Evolutionary conservation across 345 rosid species (phyloP).

Genomic region (Arabis alpina): DNA sequence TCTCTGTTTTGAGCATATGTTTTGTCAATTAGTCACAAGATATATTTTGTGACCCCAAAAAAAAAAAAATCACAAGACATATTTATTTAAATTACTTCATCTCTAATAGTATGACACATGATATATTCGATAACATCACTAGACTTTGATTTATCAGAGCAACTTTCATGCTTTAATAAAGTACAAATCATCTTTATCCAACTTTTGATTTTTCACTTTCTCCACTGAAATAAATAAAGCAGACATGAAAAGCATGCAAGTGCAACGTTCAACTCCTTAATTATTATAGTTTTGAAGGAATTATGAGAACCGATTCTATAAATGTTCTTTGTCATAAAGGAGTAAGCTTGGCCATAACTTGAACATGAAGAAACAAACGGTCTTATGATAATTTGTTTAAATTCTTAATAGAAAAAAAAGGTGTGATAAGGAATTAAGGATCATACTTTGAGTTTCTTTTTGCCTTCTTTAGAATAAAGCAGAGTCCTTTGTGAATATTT

Average conservation of each 20-base stretch:
- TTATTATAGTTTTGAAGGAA: conserved; percentile 1
- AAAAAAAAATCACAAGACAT: no score
- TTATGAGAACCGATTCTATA: conserved; percentile 39
- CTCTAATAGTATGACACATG: conserved; percentile 23
- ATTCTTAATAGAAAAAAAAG: background rate
- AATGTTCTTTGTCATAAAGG: conserved; percentile 29
- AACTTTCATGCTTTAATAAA: conserved; percentile 42
- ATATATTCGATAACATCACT: conserved; percentile 38
- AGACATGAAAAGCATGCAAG: conserved; percentile 41
- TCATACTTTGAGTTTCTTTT: conserved; percentile 35
- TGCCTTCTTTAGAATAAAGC: conserved; percentile 45
- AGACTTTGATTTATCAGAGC: conserved; percentile 40
- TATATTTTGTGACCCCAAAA: background rate
- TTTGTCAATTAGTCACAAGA: background rate
- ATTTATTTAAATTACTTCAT: no score
- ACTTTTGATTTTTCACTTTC: conserved; percentile 37
- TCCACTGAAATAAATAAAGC: conserved; percentile 42
- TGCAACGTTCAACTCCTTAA: conserved; percentile 42
- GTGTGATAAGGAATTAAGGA: conserved; percentile 18
- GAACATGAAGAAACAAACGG: conserved; percentile 43
- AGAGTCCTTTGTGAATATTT: conserved; percentile 41
- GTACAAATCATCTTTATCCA: conserved; percentile 33
- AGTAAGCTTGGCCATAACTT: conserved; percentile 36
- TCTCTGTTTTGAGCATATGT: background rate
- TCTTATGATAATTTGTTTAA: background rate